Evolutionary conservation across 148 eudicot species (phyloP).

Genomic region (Cornus kousa): DNA sequence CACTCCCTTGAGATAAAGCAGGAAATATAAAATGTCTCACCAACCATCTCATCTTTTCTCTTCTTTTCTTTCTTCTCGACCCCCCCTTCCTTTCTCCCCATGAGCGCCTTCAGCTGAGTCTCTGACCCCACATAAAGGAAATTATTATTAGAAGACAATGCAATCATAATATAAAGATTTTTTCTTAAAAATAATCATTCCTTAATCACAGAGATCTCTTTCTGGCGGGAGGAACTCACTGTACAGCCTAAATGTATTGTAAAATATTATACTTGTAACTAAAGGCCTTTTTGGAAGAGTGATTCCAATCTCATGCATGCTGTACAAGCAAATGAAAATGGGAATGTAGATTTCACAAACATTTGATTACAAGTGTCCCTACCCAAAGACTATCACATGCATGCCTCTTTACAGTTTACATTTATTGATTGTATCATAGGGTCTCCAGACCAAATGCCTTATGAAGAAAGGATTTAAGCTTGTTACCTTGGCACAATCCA

Average conservation of each 20-base stretch:
- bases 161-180: background rate
- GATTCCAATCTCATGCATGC: background rate
- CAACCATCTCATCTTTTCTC: background rate
- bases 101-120: background rate
- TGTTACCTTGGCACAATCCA: background rate
- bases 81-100: background rate
- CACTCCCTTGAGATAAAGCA: background rate
- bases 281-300: background rate
- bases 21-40: conserved; percentile 1
- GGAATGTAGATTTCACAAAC: background rate
- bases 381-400: conserved; percentile 8
- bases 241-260: background rate
- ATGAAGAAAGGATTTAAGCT: conserved; percentile 11
- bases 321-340: background rate
- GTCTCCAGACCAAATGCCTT: conserved; percentile 3
- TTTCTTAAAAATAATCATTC: background rate
- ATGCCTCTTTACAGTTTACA: background rate
- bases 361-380: background rate
- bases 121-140: background rate
- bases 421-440: conserved; percentile 7
- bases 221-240: background rate
- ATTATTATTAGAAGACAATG: background rate
- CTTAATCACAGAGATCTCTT: background rate
- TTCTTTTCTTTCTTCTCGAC: background rate
- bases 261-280: too few relatives aligned